phyloP scores from a whole-genome alignment of 1,284 basidiomycete genomes.

The Trametes pubescens region DNA sequence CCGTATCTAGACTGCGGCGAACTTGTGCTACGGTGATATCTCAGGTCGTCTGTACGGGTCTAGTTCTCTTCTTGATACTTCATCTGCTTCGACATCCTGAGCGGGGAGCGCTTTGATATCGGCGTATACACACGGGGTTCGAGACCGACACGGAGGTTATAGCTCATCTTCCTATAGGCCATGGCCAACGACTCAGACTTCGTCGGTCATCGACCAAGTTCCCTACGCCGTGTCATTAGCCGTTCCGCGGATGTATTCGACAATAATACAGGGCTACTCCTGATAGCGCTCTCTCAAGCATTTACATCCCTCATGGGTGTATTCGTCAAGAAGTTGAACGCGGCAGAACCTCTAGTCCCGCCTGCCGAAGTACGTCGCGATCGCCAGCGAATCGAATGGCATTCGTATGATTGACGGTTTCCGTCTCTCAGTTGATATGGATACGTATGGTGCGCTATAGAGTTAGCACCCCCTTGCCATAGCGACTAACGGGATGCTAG shows the following conservation, averaged over 20 bases:
- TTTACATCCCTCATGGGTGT: constrained; percentile 72
- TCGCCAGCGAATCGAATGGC: background rate
- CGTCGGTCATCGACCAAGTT: background rate
- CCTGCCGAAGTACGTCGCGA: constrained; percentile 55
- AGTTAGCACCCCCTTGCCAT: background rate
- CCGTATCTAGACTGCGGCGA: too few species aligned
- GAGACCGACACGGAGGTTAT: background rate
- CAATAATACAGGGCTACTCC: constrained; percentile 66
- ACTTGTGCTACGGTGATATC: too few species aligned
- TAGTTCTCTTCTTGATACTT: too few species aligned
- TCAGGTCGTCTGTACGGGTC: too few species aligned
- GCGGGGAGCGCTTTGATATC: too few species aligned
- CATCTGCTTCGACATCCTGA: too few species aligned
- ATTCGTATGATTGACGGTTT: background rate
- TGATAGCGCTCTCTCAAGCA: constrained; percentile 65
- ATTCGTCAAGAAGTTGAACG: constrained; percentile 67
- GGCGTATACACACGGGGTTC: too few species aligned
- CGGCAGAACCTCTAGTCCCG: constrained; percentile 64
- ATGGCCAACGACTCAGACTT: background rate
- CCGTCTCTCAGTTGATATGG: constrained; percentile 49
- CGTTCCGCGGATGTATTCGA: constrained; percentile 23
- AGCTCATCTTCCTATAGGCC: background rate
- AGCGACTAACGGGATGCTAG: background rate
- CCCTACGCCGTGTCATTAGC: background rate
- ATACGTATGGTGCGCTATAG: constrained; percentile 53